Percentiles rank a stretch among this genome's conserved stretches.
phyloP scores from a whole-genome alignment of 768 basidiomycete genomes.

The Pisolithus sp. region DNA sequence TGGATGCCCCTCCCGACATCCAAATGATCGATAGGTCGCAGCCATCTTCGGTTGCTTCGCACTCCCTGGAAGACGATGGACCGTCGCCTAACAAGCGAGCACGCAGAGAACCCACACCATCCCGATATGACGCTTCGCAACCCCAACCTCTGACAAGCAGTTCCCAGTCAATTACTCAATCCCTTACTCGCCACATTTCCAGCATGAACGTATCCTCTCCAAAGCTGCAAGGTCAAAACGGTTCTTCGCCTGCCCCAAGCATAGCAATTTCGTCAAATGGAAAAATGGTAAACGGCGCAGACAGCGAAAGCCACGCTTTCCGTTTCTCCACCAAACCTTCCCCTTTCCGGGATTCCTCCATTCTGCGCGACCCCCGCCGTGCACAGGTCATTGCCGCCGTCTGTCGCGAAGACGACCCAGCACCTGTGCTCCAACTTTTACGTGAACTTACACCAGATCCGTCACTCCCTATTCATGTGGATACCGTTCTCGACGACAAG shows the following conservation, averaged over 20 bases:
- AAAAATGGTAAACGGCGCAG: slow-evolving; percentile 34
- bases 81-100: slow-evolving; percentile 69
- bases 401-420: slow-evolving; percentile 64
- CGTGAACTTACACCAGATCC: slow-evolving; percentile 52
- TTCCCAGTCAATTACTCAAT: slow-evolving; percentile 9
- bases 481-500: slow-evolving; percentile 88
- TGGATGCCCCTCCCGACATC: slow-evolving; percentile 38
- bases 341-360: slow-evolving; percentile 47
- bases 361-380: slow-evolving; percentile 47
- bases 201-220: slow-evolving; percentile 28
- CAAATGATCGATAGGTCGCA: slow-evolving; percentile 42
- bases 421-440: slow-evolving; percentile 53
- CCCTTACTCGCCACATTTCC: slow-evolving; percentile 27
- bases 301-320: slow-evolving; percentile 39
- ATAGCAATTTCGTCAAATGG: slow-evolving; percentile 37
- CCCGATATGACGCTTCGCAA: slow-evolving; percentile 28
- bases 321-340: slow-evolving; percentile 68
- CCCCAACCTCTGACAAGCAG: slow-evolving; percentile 10
- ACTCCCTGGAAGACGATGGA: slow-evolving; percentile 50
- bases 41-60: slow-evolving; percentile 45
- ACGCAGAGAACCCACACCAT: slow-evolving; percentile 46
- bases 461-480: slow-evolving; percentile 46
- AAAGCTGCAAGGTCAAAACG: slow-evolving; percentile 34
- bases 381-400: slow-evolving; percentile 60
- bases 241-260: slow-evolving; percentile 43